Evolutionary conservation across 2,329 filamentous ascomycete species (phyloP).

Genomic region (Claviceps pusilla): DNA sequence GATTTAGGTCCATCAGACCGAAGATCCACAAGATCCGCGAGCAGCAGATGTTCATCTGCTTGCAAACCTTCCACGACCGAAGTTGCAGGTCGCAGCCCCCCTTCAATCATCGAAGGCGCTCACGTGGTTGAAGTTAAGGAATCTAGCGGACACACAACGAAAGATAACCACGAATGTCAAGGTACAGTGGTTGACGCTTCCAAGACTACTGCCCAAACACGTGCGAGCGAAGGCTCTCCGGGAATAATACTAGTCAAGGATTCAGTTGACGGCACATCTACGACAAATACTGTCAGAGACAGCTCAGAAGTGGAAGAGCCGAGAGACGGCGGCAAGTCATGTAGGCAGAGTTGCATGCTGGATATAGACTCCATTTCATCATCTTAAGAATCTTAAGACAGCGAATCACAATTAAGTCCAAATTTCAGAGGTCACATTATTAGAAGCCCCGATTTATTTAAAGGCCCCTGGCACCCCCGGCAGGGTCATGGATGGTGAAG

Average conservation of each 20-base stretch:
- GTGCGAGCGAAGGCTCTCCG: neutral
- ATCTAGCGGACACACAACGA: neutral
- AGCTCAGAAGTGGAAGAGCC: neutral
- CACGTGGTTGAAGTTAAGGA: neutral
- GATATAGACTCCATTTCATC: neutral
- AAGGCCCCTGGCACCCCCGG: neutral
- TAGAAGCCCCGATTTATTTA: neutral
- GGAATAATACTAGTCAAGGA: neutral
- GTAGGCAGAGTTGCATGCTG: neutral
- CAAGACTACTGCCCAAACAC: neutral
- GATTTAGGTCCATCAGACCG: neutral
- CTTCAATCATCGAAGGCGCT: neutral
- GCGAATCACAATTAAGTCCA: neutral
- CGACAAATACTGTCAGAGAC: neutral
- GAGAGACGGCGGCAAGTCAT: neutral
- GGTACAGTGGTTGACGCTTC: neutral
- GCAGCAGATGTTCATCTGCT: neutral
- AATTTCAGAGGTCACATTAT: neutral
- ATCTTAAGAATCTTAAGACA: neutral
- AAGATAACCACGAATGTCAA: neutral
- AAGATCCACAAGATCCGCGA: neutral
- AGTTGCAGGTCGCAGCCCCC: neutral
- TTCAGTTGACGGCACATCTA: neutral
- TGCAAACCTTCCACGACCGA: neutral
- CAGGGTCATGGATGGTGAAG: neutral